Conservation (phyloP, 2,329 filamentous ascomycete genomes). For the Aspergillus chevalieri region DNA sequence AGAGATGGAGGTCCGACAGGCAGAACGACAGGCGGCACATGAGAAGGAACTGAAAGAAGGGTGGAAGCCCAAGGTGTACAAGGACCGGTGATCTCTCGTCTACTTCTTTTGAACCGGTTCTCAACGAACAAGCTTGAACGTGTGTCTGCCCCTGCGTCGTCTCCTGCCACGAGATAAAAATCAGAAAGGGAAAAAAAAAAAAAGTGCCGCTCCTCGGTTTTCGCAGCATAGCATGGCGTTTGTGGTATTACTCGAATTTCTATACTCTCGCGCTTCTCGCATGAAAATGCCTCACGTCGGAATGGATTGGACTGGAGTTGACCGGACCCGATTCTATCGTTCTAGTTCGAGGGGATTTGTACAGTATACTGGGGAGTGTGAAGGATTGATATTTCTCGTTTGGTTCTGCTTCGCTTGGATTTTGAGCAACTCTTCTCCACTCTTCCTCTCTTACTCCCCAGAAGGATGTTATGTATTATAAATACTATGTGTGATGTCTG, state of each 20-base stretch:
- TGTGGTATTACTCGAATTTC: constrained; percentile 17
- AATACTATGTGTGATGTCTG: constrained; percentile 5
- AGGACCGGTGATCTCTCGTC: constrained; percentile 57
- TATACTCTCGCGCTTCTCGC: neutral
- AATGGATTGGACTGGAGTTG: neutral
- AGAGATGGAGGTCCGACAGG: constrained; percentile 74
- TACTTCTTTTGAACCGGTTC: neutral
- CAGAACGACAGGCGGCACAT: constrained; percentile 62
- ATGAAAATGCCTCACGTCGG: neutral
- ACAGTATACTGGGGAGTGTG: neutral
- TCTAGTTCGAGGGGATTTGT: neutral
- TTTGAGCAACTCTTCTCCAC: constrained; percentile 14
- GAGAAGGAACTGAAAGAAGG: constrained; percentile 78
- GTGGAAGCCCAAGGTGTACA: constrained; percentile 93
- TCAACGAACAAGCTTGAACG: neutral
- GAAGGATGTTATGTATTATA: constrained; percentile 13
- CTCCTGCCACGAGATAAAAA: constrained; percentile 1
- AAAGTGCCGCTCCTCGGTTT: constrained; percentile 16
- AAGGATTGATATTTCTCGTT: neutral
- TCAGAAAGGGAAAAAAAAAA: neutral
- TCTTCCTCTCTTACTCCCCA: constrained; percentile 6
- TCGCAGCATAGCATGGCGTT: constrained; percentile 39
- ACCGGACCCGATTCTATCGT: neutral
- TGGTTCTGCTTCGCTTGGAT: constrained; percentile 6
- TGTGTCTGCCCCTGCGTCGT: neutral